These are phyloP conservation scores for Dacryopinax primogenitus DNA, from an alignment of 768 basidiomycete species.

Conservation along the genomic window DNA sequence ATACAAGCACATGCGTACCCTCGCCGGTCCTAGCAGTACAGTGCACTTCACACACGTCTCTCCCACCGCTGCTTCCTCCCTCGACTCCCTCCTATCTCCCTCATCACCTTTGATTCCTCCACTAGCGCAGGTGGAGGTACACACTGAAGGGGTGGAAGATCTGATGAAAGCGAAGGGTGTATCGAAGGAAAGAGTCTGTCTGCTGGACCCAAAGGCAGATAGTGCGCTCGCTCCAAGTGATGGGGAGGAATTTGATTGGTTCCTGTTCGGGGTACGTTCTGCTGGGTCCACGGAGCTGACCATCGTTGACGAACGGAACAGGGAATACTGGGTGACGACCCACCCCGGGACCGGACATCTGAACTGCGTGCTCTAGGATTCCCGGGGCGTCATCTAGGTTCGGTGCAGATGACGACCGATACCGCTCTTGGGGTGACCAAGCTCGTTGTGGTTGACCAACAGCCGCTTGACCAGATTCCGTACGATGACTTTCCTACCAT, in stretches of 20 bases:
- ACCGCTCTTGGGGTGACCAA: conserved; percentile 90
- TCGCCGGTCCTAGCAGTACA: conserved; percentile 51
- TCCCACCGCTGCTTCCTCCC: conserved; percentile 44
- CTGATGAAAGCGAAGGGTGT: conserved; percentile 38
- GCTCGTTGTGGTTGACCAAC: conserved; percentile 56
- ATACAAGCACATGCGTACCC: conserved; percentile 76
- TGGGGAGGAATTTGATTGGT: conserved; percentile 66
- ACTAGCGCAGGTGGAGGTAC: conserved; percentile 35
- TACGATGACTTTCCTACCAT: conserved; percentile 80
- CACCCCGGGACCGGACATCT: conserved; percentile 82
- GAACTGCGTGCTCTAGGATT: conserved; percentile 81
- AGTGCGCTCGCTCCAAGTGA: conserved; percentile 60
- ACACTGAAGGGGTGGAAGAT: conserved; percentile 43
- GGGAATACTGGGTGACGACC: conserved; percentile 68
- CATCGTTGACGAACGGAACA: background rate
- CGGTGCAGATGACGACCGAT: conserved; percentile 96
- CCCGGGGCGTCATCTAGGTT: conserved; percentile 69
- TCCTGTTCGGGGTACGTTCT: conserved; percentile 72
- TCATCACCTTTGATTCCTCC: conserved; percentile 12
- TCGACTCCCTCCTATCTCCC: conserved; percentile 29
- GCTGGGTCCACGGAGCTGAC: conserved; percentile 9
- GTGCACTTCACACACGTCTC: conserved; percentile 85
- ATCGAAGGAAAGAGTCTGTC: conserved; percentile 54
- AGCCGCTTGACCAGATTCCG: background rate
- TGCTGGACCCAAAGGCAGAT: conserved; percentile 86